Conservation (phyloP, 2,329 filamentous ascomycete genomes). For the Verticillium nubilum region DNA sequence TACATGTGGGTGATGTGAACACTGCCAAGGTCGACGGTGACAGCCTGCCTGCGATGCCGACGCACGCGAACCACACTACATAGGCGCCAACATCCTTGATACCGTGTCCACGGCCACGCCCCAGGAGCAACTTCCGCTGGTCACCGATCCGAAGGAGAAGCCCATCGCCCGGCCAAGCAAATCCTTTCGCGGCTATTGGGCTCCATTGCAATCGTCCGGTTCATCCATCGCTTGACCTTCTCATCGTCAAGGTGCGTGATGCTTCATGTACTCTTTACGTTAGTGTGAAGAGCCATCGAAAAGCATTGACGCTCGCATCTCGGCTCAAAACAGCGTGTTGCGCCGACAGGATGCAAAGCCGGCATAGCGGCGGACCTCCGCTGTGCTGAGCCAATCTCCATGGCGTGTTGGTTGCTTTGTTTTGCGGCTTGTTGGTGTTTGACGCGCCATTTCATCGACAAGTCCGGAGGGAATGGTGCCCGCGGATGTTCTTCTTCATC, state of each 20-base stretch:
- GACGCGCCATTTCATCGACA: constrained; percentile 1
- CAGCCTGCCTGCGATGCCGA: constrained; percentile 9
- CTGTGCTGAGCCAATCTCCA: background rate
- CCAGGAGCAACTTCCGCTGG: background rate
- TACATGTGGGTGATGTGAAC: background rate
- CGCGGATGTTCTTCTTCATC: constrained; percentile 6
- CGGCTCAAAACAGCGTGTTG: background rate
- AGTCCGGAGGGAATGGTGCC: too few relatives aligned
- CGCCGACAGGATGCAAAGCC: background rate
- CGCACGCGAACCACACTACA: constrained; percentile 10
- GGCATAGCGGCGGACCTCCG: background rate
- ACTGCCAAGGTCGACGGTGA: background rate
- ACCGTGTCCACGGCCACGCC: background rate
- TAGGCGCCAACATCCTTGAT: constrained; percentile 10
- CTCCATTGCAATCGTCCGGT: background rate
- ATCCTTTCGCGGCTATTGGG: background rate
- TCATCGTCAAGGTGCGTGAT: background rate
- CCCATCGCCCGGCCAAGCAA: background rate
- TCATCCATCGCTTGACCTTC: background rate
- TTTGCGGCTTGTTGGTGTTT: constrained; percentile 1
- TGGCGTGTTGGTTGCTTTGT: background rate
- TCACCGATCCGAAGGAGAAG: background rate
- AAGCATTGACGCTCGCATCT: background rate
- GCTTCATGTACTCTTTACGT: background rate
- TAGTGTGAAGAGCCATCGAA: background rate